Percentiles rank a stretch among this genome's conserved stretches.
Evolutionary conservation across 1,284 basidiomycete genomes (phyloP).

Genomic region (Ustilago hordei): DNA sequence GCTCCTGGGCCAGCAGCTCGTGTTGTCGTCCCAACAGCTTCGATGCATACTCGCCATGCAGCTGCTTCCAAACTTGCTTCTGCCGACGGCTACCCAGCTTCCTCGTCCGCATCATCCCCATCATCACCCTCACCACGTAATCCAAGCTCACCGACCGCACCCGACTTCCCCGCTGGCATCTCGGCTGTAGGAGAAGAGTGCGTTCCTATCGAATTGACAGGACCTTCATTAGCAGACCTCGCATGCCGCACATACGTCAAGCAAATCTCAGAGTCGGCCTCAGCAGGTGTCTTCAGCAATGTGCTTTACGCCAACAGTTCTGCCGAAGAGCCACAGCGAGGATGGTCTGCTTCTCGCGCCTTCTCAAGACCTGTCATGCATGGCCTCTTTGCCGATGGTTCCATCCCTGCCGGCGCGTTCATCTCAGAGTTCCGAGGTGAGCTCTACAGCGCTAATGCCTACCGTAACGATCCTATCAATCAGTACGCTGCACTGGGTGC

Average conservation of each 20-base stretch:
- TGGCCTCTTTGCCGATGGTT: conserved; percentile 70
- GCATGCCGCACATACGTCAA: conserved; percentile 57
- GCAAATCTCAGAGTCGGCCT: conserved; percentile 65
- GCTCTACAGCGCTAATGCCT: conserved; percentile 67
- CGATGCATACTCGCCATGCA: conserved; percentile 6
- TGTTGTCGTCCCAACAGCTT: conserved; percentile 28
- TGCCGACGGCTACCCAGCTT: conserved; percentile 11
- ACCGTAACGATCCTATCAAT: conserved; percentile 72
- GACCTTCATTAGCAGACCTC: conserved; percentile 40
- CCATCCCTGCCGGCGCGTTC: conserved; percentile 70
- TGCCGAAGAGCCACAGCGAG: conserved; percentile 57
- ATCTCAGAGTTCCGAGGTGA: conserved; percentile 69
- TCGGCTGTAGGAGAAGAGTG: conserved; percentile 60
- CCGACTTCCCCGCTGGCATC: conserved; percentile 32
- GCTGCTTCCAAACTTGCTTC: conserved; percentile 13
- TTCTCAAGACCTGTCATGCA: conserved; percentile 70
- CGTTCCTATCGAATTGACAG: conserved; percentile 56
- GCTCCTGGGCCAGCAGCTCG: conserved; percentile 24
- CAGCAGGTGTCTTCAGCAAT: conserved; percentile 62
- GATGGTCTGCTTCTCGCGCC: conserved; percentile 70
- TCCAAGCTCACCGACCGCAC: conserved; percentile 15
- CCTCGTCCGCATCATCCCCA: conserved; percentile 32
- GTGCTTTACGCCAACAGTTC: conserved; percentile 49
- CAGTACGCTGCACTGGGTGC: conserved; percentile 73
- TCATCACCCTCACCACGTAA: conserved; percentile 26